Evolutionary conservation across 2,329 filamentous ascomycete species (phyloP).

Genomic region (Colletotrichum siamense): DNA sequence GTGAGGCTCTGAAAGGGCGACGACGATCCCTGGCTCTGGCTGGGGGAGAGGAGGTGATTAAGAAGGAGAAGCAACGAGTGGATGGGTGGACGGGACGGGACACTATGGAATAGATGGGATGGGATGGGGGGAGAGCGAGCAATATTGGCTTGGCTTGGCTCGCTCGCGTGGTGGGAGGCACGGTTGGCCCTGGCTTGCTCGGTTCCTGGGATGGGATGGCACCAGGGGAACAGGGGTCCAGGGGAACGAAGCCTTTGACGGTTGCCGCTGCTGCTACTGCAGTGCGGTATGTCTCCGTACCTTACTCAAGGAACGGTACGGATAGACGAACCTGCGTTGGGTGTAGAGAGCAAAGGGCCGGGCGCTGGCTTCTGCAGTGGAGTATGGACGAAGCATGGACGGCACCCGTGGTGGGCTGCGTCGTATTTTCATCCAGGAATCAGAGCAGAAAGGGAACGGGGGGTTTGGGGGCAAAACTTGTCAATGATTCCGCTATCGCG

Average conservation of each 20-base stretch:
- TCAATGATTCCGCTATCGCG: not conserved
- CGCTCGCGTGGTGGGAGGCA: not conserved
- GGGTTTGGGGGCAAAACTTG: not conserved
- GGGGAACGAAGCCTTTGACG: not conserved
- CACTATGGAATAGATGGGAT: not conserved
- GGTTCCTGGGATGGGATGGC: not conserved
- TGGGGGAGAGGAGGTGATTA: not conserved
- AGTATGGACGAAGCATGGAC: slow-evolving; percentile 4
- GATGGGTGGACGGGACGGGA: not conserved
- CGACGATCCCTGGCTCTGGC: slow-evolving; percentile 5
- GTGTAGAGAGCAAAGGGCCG: not conserved
- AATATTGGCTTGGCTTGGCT: slow-evolving; percentile 20
- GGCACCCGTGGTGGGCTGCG: not conserved
- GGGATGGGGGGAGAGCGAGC: slow-evolving; percentile 3
- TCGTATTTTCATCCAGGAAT: not conserved
- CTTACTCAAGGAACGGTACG: not conserved
- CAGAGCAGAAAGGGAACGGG: not conserved
- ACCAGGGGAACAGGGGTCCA: not conserved
- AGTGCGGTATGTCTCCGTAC: not conserved
- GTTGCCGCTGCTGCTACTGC: not conserved
- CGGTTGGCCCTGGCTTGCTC: slow-evolving; percentile 11
- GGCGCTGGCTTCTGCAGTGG: slow-evolving; percentile 9
- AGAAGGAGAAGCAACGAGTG: not conserved
- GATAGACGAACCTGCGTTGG: not conserved
- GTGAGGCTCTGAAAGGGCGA: not conserved